These are phyloP conservation scores for Pichia cephalocereana DNA, from an alignment of 805 yeast genomes.

Conservation along the genomic window DNA sequence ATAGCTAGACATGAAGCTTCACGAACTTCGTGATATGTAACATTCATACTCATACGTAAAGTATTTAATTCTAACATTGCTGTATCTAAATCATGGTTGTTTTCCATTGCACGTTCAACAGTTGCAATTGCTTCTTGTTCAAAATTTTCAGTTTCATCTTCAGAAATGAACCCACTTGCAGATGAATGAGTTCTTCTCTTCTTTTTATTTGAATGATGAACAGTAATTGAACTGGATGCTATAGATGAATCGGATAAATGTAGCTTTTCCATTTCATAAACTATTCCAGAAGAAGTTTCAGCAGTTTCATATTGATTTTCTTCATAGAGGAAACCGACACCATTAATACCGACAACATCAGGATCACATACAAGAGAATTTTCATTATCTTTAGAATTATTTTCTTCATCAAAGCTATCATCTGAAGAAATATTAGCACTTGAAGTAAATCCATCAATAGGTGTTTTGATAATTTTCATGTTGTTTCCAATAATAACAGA, in stretches of 20 bases:
- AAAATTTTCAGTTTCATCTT: constrained; percentile 54
- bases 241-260: constrained; percentile 47
- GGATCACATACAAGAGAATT: constrained; percentile 17
- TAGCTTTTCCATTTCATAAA: constrained; percentile 34
- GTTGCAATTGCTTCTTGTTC: constrained; percentile 88
- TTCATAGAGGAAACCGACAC: constrained; percentile 40
- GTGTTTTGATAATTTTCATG: constrained; percentile 43
- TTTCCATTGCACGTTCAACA: constrained; percentile 82
- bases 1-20: constrained; percentile 70
- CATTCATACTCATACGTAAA: constrained; percentile 95
- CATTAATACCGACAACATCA: constrained; percentile 37
- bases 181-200: constrained; percentile 30
- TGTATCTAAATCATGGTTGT: constrained; percentile 88
- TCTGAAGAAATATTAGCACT: constrained; percentile 11
- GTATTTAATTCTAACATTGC: constrained; percentile 90
- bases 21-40: constrained; percentile 87
- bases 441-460: constrained; percentile 23
- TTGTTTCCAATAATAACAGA: constrained; percentile 39
- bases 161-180: constrained; percentile 31
- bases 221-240: constrained; percentile 36
- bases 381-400: neutral
- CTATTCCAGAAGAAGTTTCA: constrained; percentile 30
- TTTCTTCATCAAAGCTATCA: constrained; percentile 5
- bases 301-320: constrained; percentile 42
- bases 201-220: constrained; percentile 24